Percentiles rank a stretch among this genome's conserved stretches.
phyloP scores from a whole-genome alignment of 1,284 basidiomycete species.

The Ganoderma multipileum region DNA sequence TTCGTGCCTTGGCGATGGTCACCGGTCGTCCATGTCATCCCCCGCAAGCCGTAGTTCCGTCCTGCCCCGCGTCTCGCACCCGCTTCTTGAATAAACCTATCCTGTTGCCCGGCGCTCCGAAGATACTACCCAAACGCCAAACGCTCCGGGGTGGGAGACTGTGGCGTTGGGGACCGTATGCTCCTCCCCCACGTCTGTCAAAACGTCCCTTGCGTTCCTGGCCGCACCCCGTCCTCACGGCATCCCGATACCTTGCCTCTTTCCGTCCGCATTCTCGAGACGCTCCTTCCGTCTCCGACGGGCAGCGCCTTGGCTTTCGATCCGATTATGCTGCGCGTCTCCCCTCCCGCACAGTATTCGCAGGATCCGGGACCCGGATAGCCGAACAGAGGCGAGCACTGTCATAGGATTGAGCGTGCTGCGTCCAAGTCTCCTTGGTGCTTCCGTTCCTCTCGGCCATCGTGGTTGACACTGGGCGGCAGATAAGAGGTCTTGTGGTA shows the following conservation, averaged over 20 bases:
- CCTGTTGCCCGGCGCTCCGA: too few relatives aligned
- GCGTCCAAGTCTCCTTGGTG: too few relatives aligned
- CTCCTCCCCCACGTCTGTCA: too few relatives aligned
- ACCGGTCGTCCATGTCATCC: not conserved
- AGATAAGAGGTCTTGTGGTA: not conserved
- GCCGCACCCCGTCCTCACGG: not conserved
- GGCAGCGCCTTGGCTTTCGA: not conserved
- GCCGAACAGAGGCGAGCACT: too few relatives aligned
- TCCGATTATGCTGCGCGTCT: not conserved
- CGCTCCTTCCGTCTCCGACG: not conserved
- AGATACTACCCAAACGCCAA: not conserved
- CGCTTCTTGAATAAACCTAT: not conserved
- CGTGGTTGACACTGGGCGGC: not conserved
- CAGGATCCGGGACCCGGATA: too few relatives aligned
- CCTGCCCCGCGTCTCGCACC: not conserved
- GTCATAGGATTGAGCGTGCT: too few relatives aligned
- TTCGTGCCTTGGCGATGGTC: not conserved
- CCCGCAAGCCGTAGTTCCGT: not conserved
- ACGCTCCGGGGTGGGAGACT: not conserved
- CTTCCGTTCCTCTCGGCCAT: not conserved
- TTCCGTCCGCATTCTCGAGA: not conserved
- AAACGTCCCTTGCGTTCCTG: not conserved
- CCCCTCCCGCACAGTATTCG: too few relatives aligned
- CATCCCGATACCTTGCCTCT: not conserved
- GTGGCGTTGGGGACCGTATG: not conserved